Base-by-base conservation (phyloP, 2,329 filamentous ascomycete species). In the Xylogone sp. region DNA sequence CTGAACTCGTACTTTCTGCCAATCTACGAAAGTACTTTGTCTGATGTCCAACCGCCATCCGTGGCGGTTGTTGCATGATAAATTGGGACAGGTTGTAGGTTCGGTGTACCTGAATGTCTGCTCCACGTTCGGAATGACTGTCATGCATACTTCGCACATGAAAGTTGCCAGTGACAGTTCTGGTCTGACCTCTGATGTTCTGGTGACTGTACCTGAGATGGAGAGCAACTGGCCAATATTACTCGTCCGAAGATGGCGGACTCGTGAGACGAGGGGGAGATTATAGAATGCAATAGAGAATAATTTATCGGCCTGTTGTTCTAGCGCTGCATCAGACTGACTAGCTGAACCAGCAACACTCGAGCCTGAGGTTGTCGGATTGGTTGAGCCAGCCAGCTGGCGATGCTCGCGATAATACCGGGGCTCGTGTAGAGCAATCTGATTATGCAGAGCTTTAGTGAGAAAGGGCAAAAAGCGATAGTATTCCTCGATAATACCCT, bases 81-180 rank as follows among this genome's bases (percentile, higher is more conserved):
- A 68, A 65, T 97, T 97, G 9, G 94, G 93, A 62, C 94, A 99
- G 73, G 97, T 90, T 3, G 91, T 93, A 1, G 94, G 94, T 67
- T 99, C 94, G 0, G 93, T 97, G 71, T 97, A 99, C 65, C 91
- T 85, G 74, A 99, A 99, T 0, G 90, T 96, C 73, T 99, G 94
- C 71, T 99, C 94, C 22, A 99, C 86, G 65, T 97, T 95, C 34
- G 89, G 86, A 5, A 96, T 83, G 1, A 92, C 84, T 2, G 84
- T 86, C 58, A 89, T 87, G 73, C 94, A 99, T 45, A 80, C 83
- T 68, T 97, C 89, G 70, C 94, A 99, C 51, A 86, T 83, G 64
- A 99, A 99, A 0, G 94, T 97, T 5, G 89, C 94, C 20, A 96
- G 77, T 2, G 91, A 95, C 54, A 99, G 74, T 70, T 99, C 94